Base-by-base conservation (phyloP, 2,329 filamentous ascomycete species). In the Microcyclospora tardicrescens region DNA sequence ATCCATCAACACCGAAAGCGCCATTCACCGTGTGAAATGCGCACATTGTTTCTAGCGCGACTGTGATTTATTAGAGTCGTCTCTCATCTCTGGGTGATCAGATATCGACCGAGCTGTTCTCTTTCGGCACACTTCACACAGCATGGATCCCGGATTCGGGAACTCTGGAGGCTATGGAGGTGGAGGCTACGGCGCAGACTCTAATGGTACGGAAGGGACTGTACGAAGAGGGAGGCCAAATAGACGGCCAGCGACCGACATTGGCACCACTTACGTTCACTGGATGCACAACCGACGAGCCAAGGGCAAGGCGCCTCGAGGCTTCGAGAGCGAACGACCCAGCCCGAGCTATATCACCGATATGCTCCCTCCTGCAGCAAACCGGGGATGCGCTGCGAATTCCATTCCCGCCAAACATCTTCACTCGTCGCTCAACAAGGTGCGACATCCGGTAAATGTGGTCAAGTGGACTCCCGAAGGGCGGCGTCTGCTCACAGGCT, bases 381-480 rank as follows among this genome's bases (percentile, higher is more conserved):
- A 84, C 56, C 67, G 78, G 37, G 73, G 78, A 47, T 79, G 74
- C 45, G 78, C 87, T 14, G 85, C 80, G 42, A 86, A 95, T 59
- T 82, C 84, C 1, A 82, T 98, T 34, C 89, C 91, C 10, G 83
- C 84, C n/a, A 89, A 91, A 53, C 87, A 95, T 58, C 73, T 98
- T 31, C 91, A 98, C 59, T 93, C 91, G n/a, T 96, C 91, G 0
- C 74, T 96, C 6, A 96, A 96, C 66, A 98, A 98, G 58, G 87
- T 93, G 55, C 93, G 94, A 57, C 91, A 96, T 52, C 91, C 91
- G 2, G 84, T 98, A 56, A 96, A 95, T 47, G 84, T 96, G 8
- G 89, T 98, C 31, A 77, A 85, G 60, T 98, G 91, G 91, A 98
- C 93, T 12, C 91, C 91, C 6, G 91, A 98, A 61, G 91, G 91